Evolutionary conservation across 2,329 filamentous ascomycete genomes (phyloP).

Genomic region (Aspergillus hiratsukae): DNA sequence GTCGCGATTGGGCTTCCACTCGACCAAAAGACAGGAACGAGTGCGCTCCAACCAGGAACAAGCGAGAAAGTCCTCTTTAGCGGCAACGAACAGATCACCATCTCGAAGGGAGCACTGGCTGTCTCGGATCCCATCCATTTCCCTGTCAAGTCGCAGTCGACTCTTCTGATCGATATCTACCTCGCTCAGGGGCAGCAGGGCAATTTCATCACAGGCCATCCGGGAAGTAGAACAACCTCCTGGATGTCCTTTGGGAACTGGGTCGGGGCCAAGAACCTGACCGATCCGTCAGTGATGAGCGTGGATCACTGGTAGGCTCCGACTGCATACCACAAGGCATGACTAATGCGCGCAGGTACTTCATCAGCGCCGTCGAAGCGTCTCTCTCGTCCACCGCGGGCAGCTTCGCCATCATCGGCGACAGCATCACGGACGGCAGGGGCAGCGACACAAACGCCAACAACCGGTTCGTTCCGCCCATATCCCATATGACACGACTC

Average conservation of each 20-base stretch:
- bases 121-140: conserved; percentile 61
- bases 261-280: conserved; percentile 47
- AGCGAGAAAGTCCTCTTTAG: conserved; percentile 56
- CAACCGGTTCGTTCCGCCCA: conserved; percentile 39
- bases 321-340: too few species aligned
- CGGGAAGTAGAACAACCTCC: conserved; percentile 59
- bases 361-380: conserved; percentile 56
- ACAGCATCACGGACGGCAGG: conserved; percentile 63
- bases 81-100: conserved; percentile 46
- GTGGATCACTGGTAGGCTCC: conserved; percentile 40
- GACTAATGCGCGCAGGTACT: conserved; percentile 49
- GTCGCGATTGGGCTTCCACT: conserved; percentile 55
- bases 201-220: conserved; percentile 59
- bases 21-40: conserved; percentile 41
- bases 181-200: conserved; percentile 53
- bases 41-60: conserved; percentile 50
- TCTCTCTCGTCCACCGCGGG: conserved; percentile 42
- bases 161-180: conserved; percentile 58
- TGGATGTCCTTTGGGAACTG: conserved; percentile 58
- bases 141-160: conserved; percentile 46
- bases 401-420: conserved; percentile 54
- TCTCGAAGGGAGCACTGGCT: conserved; percentile 53
- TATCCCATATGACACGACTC: background rate
- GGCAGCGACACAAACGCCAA: conserved; percentile 57
- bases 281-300: conserved; percentile 30